A percentile compares a stretch with the other conserved stretches of the same genome.
These are phyloP conservation scores for Cyberlindnera misumaiensis DNA, from an alignment of 805 yeast species.

Conservation along the genomic window DNA sequence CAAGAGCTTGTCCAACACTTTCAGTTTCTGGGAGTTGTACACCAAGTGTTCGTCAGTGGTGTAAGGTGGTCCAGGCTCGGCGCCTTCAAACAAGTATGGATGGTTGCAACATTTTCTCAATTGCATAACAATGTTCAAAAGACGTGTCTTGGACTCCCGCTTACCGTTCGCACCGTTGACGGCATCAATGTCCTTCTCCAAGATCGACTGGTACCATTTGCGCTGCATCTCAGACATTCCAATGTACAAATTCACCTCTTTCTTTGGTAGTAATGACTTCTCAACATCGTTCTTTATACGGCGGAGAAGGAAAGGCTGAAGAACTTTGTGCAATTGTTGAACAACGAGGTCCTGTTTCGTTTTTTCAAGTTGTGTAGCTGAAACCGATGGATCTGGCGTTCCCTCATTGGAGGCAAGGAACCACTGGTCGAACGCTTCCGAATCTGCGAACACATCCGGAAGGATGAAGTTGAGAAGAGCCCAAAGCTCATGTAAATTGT, in stretches of 20 bases:
- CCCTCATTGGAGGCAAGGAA: slow-evolving; percentile 33
- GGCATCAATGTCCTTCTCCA: slow-evolving; percentile 79
- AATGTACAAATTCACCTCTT: slow-evolving; percentile 66
- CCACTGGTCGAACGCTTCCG: slow-evolving; percentile 73
- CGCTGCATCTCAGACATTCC: slow-evolving; percentile 77
- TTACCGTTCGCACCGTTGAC: slow-evolving; percentile 78
- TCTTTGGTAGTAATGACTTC: slow-evolving; percentile 66
- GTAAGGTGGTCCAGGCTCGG: slow-evolving; percentile 85
- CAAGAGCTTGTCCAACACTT: slow-evolving; percentile 61
- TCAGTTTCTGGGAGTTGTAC: slow-evolving; percentile 64
- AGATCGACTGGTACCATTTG: slow-evolving; percentile 66
- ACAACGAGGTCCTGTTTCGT: slow-evolving; percentile 44
- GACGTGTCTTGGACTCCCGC: slow-evolving; percentile 67
- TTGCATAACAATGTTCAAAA: slow-evolving; percentile 79
- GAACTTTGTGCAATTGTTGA: slow-evolving; percentile 65
- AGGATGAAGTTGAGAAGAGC: slow-evolving; percentile 68
- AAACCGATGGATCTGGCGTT: slow-evolving; percentile 27
- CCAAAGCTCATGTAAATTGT: slow-evolving; percentile 76
- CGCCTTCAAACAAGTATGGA: slow-evolving; percentile 81
- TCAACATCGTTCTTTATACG: slow-evolving; percentile 80
- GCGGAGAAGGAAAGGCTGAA: slow-evolving; percentile 68
- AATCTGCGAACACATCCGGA: slow-evolving; percentile 73
- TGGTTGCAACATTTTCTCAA: slow-evolving; percentile 80
- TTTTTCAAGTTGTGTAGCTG: slow-evolving; percentile 28
- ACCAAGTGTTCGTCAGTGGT: slow-evolving; percentile 82